Percentiles rank a stretch among this genome's conserved stretches.
Evolutionary conservation across 768 basidiomycete genomes (phyloP).

Genomic region (Terana coerulea): DNA sequence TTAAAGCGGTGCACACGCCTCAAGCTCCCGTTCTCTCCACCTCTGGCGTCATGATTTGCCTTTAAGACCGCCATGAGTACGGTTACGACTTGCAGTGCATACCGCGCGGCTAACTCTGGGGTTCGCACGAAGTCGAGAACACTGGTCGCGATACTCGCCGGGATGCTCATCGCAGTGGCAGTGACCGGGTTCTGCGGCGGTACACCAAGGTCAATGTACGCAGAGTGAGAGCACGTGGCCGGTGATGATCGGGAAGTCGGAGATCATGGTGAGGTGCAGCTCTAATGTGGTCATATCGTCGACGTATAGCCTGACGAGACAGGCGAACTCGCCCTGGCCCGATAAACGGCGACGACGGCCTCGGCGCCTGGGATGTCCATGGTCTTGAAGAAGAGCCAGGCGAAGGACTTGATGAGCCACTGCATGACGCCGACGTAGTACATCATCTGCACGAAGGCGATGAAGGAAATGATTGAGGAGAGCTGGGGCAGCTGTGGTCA

Average conservation of each 20-base stretch:
- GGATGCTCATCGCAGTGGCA: slow-evolving; percentile 92
- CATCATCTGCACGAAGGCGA: slow-evolving; percentile 88
- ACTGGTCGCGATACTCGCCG: slow-evolving; percentile 90
- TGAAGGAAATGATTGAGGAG: slow-evolving; percentile 84
- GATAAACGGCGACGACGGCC: slow-evolving; percentile 93
- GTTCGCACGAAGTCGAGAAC: too few relatives aligned
- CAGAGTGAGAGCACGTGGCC: slow-evolving; percentile 84
- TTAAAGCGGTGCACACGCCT: too few relatives aligned
- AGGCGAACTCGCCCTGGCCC: slow-evolving; percentile 91
- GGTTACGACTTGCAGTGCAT: too few relatives aligned
- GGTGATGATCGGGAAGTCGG: slow-evolving; percentile 87
- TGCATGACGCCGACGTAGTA: slow-evolving; percentile 92
- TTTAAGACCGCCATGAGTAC: too few relatives aligned
- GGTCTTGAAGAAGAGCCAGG: slow-evolving; percentile 91
- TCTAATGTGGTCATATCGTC: slow-evolving; percentile 84
- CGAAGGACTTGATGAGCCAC: slow-evolving; percentile 87
- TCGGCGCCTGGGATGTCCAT: slow-evolving; percentile 91
- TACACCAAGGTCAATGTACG: slow-evolving; percentile 77
- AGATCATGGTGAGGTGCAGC: slow-evolving; percentile 83
- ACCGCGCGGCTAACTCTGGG: too few relatives aligned
- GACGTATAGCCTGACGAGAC: slow-evolving; percentile 80
- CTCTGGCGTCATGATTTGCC: too few relatives aligned
- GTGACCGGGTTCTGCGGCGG: slow-evolving; percentile 79
- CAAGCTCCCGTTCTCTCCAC: too few relatives aligned
- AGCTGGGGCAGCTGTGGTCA: slow-evolving; percentile 40